These are phyloP conservation scores for Mycena kentingensis DNA, from an alignment of 768 basidiomycete genomes.

Conservation along the genomic window DNA sequence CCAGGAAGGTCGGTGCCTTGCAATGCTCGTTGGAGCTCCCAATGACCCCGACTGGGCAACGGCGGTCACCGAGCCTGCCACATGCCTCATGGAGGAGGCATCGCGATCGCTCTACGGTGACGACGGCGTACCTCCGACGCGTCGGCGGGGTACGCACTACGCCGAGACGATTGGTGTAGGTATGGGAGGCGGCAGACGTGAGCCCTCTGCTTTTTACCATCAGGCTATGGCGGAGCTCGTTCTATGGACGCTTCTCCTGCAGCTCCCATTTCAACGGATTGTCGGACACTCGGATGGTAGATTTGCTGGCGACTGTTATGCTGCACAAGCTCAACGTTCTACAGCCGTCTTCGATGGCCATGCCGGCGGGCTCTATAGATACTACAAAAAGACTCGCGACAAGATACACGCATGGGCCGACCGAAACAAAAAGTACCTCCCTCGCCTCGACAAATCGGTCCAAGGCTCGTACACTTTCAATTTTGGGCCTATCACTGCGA, in stretches of 20 bases:
- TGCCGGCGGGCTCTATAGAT: neutral
- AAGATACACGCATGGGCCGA: neutral
- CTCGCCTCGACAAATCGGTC: conserved; percentile 1
- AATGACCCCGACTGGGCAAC: no score
- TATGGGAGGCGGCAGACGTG: neutral
- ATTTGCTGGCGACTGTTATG: neutral
- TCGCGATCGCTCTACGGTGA: no score
- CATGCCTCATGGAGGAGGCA: no score
- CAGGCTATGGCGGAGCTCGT: neutral
- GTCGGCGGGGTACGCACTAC: no score
- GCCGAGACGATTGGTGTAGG: neutral
- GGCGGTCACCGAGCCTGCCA: no score
- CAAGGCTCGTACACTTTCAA: conserved; percentile 33
- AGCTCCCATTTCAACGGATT: neutral
- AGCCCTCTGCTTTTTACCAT: neutral
- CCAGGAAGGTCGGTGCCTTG: no score
- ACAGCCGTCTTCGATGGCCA: neutral
- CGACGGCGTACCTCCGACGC: no score
- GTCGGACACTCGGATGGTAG: neutral
- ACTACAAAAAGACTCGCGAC: neutral
- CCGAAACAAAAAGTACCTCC: neutral
- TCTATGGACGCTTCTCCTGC: neutral
- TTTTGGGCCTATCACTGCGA: conserved; percentile 24
- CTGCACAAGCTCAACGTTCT: no score
- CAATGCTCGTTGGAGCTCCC: no score